Evolutionary conservation across 2,329 filamentous ascomycete species (phyloP).

Genomic region (Penicillium glabrum): DNA sequence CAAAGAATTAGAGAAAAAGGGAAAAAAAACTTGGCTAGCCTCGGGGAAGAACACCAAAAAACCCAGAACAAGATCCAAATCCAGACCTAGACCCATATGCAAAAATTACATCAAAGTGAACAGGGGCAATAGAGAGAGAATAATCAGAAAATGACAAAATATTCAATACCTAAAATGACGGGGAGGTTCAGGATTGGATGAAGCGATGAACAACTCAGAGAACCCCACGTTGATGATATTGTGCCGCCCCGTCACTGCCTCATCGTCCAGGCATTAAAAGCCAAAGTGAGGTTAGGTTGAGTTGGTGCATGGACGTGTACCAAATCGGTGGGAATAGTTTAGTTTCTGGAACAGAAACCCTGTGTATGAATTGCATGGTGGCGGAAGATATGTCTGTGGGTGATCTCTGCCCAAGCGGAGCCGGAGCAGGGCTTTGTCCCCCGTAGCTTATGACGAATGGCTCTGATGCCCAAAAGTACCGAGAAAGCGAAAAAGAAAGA

Average conservation of each 20-base stretch:
- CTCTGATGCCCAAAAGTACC: constrained; percentile 13
- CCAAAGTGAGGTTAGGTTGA: constrained; percentile 8
- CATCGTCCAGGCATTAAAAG: constrained; percentile 10
- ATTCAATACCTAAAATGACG: not conserved
- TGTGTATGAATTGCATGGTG: constrained; percentile 19
- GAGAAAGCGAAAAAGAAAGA: not conserved
- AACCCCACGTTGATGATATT: constrained; percentile 20
- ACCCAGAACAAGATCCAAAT: not conserved
- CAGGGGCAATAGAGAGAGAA: not conserved
- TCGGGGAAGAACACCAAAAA: not conserved
- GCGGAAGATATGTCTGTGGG: constrained; percentile 9
- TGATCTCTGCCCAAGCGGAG: constrained; percentile 23
- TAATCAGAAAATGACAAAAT: not conserved
- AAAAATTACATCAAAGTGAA: not conserved
- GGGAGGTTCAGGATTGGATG: constrained; percentile 21
- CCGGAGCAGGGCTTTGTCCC: constrained; percentile 7
- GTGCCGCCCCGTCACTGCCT: constrained; percentile 14
- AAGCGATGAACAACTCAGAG: constrained; percentile 30
- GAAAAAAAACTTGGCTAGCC: not conserved
- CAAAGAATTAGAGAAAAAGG: not conserved
- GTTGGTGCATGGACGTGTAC: constrained; percentile 12
- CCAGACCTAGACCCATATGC: not conserved
- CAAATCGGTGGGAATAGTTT: constrained; percentile 15
- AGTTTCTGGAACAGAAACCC: constrained; percentile 22
- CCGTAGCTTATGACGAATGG: constrained; percentile 7